These are phyloP conservation scores for Coccinonectria pachysandricola DNA, from an alignment of 2,329 filamentous ascomycete species.

Conservation along the genomic window DNA sequence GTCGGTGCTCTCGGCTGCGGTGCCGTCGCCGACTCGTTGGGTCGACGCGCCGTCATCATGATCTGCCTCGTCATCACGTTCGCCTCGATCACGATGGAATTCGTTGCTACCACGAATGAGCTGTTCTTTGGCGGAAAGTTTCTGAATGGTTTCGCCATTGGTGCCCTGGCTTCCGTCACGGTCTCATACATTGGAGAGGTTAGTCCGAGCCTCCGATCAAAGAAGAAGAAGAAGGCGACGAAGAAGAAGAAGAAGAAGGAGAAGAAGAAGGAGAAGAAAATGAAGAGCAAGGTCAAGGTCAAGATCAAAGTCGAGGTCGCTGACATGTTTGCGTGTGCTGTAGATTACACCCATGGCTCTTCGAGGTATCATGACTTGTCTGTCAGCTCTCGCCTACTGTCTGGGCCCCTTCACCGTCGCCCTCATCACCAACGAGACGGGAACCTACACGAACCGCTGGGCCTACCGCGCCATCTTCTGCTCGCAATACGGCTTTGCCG, in stretches of 20 bases:
- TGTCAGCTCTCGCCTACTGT: conserved; percentile 9
- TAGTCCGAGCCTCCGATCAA: not conserved
- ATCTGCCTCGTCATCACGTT: conserved; percentile 7
- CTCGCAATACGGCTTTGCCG: conserved; percentile 9
- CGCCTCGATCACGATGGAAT: conserved; percentile 9
- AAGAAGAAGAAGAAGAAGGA: too few relatives aligned
- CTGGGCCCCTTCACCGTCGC: conserved; percentile 10
- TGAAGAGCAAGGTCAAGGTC: too few relatives aligned
- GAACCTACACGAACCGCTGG: conserved; percentile 5
- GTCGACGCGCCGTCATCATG: conserved; percentile 9
- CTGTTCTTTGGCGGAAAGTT: conserved; percentile 12
- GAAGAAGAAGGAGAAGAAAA: too few relatives aligned
- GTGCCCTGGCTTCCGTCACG: conserved; percentile 7
- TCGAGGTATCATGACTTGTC: conserved; percentile 7
- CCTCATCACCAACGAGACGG: conserved; percentile 7
- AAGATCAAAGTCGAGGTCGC: too few relatives aligned
- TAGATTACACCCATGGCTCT: conserved; percentile 8
- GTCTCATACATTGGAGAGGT: conserved; percentile 11
- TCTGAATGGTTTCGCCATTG: conserved; percentile 8
- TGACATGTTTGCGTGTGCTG: not conserved
- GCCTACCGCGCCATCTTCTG: conserved; percentile 10
- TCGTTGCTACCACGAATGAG: conserved; percentile 8
- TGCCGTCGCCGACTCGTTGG: conserved; percentile 7
- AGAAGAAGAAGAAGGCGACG: too few relatives aligned
- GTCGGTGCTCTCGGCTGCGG: conserved; percentile 8